These are phyloP conservation scores for Citrus glauca DNA, from an alignment of 345 rosid genomes.

Conservation along the genomic window DNA sequence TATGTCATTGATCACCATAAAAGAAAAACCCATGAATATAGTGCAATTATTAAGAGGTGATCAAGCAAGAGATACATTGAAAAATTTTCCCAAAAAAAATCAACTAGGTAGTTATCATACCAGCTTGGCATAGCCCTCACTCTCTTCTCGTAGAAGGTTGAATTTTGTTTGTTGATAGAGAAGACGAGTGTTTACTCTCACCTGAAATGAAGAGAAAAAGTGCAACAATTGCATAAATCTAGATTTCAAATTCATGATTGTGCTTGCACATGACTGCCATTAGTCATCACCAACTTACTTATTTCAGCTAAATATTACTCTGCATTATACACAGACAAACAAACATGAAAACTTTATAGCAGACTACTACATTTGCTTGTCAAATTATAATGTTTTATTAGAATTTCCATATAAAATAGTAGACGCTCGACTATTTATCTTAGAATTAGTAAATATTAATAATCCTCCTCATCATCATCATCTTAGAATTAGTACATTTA, in stretches of 20 bases:
- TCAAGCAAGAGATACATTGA: background rate
- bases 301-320: background rate
- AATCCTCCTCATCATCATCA: background rate
- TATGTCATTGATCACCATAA: background rate
- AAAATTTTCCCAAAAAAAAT: background rate
- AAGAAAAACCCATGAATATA: background rate
- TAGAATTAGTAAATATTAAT: no score
- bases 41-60: background rate
- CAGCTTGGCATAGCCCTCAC: conserved; percentile 99
- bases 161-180: conserved; percentile 98
- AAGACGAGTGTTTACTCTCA: conserved; percentile 95
- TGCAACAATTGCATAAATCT: background rate
- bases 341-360: background rate
- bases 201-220: conserved; percentile 47
- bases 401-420: background rate
- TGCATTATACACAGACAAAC: background rate
- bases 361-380: background rate
- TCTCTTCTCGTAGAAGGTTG: conserved; percentile 97
- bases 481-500: background rate
- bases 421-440: background rate
- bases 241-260: conserved; percentile 3
- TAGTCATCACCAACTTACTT: background rate
- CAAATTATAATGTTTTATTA: background rate
- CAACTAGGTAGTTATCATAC: conserved; percentile 33
- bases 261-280: background rate